Evolutionary conservation across 2,329 filamentous ascomycete species (phyloP).

Genomic region (Remersonia thermophila): DNA sequence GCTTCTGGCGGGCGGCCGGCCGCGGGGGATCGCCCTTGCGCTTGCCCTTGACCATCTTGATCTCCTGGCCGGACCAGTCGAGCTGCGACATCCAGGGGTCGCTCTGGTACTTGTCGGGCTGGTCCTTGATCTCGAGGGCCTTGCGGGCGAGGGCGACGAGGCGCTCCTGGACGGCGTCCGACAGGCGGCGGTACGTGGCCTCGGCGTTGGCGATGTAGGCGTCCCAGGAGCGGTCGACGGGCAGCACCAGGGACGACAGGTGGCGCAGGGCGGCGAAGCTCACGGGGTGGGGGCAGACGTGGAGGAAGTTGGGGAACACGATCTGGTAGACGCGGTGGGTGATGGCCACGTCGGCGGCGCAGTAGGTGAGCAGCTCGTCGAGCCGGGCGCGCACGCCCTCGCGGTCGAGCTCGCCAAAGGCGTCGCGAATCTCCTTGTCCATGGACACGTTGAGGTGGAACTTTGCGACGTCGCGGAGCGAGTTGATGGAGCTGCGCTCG

Average conservation of each 20-base stretch:
- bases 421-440: conserved; percentile 76
- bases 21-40: conserved; percentile 71
- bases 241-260: conserved; percentile 84
- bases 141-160: conserved; percentile 62
- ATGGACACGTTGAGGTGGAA: conserved; percentile 89
- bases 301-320: conserved; percentile 79
- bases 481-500: conserved; percentile 87
- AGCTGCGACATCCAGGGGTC: conserved; percentile 91
- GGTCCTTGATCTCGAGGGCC: conserved; percentile 60
- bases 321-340: conserved; percentile 92
- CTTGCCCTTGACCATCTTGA: conserved; percentile 84
- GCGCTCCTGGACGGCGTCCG: conserved; percentile 64
- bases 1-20: conserved; percentile 75
- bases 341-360: conserved; percentile 82
- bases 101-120: conserved; percentile 55
- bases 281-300: conserved; percentile 89
- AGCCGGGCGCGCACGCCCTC: conserved; percentile 57
- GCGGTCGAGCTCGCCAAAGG: conserved; percentile 73
- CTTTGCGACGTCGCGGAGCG: conserved; percentile 84
- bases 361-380: conserved; percentile 82
- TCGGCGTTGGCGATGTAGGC: conserved; percentile 75
- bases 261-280: conserved; percentile 91
- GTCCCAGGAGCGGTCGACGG: conserved; percentile 80
- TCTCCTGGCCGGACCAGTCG: conserved; percentile 89
- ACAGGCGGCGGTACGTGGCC: conserved; percentile 65